Base-by-base conservation (phyloP, 768 basidiomycete genomes). In the Psilocybe sp. region DNA sequence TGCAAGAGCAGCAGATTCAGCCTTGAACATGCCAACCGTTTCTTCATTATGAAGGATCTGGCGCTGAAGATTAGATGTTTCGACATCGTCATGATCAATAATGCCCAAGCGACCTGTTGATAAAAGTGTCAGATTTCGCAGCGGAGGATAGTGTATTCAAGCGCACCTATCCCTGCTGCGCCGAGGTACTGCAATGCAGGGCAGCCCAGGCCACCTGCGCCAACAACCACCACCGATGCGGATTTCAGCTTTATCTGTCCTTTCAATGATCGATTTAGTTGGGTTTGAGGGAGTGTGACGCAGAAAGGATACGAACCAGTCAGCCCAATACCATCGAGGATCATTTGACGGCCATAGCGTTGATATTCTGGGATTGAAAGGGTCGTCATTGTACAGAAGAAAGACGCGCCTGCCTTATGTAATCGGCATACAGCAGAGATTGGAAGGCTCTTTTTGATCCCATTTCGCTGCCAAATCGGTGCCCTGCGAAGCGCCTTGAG, bases 311-410 rank as follows among this genome's bases (percentile, higher is more conserved):
- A 31, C 69, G 41, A 49, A 88, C 95, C 95, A 69, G 81, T 75
- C 2, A 98, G 75, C 8, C 95, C 95, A 63, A 97, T 87, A 14
- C 84, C 87, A 50, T 91, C 83, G 47, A 97, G 70, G 50, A 98
- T 92, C 94, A 99, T 96, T 64, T 99, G 96, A 47, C 97, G 77
- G 39, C 96, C 94, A 82, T 98, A 98, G 49, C 95, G 79, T 59
- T 76, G 73, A 65, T 96, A 98, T 58, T 98, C 94, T 46, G 78
- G 71, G 36, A 84, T 62, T 31, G 71, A 69, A 23, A 77, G 69
- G 53, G 73, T 37, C 40, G 56, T 61, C 33, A 41, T 40, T 31
- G 39, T 20, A 7, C 51, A 52, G 50, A 50, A 45, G 46, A 28
- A 28, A 28, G 23, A 28, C 4, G 23, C 23, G 23, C 23, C 23